Base-by-base conservation (phyloP, 768 basidiomycete species). In the Nidula microcarpa region DNA sequence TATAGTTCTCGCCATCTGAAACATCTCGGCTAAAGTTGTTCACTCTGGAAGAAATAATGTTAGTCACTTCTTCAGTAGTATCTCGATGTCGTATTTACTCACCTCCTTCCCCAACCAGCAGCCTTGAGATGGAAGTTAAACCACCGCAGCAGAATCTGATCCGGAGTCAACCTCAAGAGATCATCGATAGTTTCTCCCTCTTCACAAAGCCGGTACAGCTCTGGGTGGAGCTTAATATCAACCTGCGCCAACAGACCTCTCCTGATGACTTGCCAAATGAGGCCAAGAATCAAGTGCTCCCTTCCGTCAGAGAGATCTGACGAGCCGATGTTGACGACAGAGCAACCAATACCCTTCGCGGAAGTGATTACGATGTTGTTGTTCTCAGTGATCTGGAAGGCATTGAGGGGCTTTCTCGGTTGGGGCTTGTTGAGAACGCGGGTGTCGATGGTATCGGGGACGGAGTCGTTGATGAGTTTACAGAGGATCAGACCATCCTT, bases 291-390 rank as follows among this genome's bases (percentile, higher is more conserved):
- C 49, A 99, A 80, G 73, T 98, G 96, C 65, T 99, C 96, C 54
- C 91, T 77, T 13, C 96, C 94, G 57, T 96, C 95, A 32, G 93
- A 81, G 49, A 99, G 75, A 73, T 99, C 97, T 2, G 84, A 79
- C 0, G 96, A 89, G 23, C 97, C 97, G 58, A 99, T 98, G 72
- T 99, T 99, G 71, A 99, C 96, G 51, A 98, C 94, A 2, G 93
- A 96, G 65, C 97, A 97, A 36, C 97, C 96, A 59, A 99, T 98
- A 68, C 90, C 95, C 73, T 98, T 98, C 36, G 96, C 86, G 23
- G 97, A 98, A 10, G 92, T 89, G 71, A 99, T 97, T 65, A 98
- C 96, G 65, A 99, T 97, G 71, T 98, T 99, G 79, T 99, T 98
- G 77, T 98, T 98, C 69, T 99, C 97, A 0, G 97, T 98, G 62